Evolutionary conservation across 257 asterid species (phyloP), one percentile per base, ranked within the genome.

Genomic region (Primulina tabacum): DNA sequence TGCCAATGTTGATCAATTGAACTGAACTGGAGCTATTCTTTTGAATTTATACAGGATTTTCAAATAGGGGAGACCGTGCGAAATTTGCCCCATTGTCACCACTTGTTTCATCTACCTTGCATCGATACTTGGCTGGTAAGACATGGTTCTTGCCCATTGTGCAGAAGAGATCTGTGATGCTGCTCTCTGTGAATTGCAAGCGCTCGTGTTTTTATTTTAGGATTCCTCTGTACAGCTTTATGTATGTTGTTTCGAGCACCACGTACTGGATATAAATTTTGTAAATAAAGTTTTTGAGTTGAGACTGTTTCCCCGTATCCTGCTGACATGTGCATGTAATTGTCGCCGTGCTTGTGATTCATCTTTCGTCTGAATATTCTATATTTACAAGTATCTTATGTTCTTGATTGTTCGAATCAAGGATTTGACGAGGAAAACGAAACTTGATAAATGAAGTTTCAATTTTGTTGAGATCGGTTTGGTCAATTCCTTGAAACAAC

Each of bases 91-190:
- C 89, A 87, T 43, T 92, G 98, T 58, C 90, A 92, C 70, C 98
- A 90, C 84, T 80, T 87, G 92, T 92, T 87, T 81, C 98, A 92
- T 76, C 81, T 87, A 57, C 96, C 98, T 62, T 92, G 98, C 87
- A 92, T 92, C 6, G 98, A 92, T 72, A 87, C 92, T 47, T 92
- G 98, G 98, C 83, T 92, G 70, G 88, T 90, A 78, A 87, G 96
- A 78, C 98, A 92, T 16, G 97, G 95, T 71, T 92, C 98, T 61
- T 92, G 98, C 82, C 98, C 98, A 73, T 61, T 92, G 87, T 92
- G 98, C 83, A 80, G 98, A 83, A 86, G 98, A 84, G 98, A 88
- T 75, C 92, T 92, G 77, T 92, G 86, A 85, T 75, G 52, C 71
- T 35, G 0, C 17, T 62, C 66, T 67, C 60, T 50, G 57, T 50